Evolutionary conservation across 805 yeast genomes (phyloP), one percentile per base, ranked within the genome.

Genomic region (Teunomyces pallodes): DNA sequence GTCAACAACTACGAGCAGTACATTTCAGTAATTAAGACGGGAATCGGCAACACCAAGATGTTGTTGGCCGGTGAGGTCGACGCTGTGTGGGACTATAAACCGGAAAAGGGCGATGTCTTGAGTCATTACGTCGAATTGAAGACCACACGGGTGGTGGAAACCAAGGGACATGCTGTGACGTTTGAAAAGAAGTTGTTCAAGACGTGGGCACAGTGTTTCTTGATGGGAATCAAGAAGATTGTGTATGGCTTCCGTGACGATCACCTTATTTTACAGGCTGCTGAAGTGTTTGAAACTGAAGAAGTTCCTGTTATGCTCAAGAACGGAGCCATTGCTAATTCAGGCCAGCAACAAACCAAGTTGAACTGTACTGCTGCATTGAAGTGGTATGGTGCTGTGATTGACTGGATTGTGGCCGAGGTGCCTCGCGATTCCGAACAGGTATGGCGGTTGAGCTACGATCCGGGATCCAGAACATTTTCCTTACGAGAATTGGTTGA

Each of bases 161-260:
- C 79, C 14, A 80, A 82, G 4, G 73, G 76, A 12, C 84, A 84
- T 33, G 82, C 86, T 12, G 74, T 74, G 33, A 75, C 62, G 14
- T 90, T 92, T 61, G 97, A 92, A 61, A 77, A 75, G 46, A 90
- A 90, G 66, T 69, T 94, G 40, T 81, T 86, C 62, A 79, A 74
- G 51, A 78, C 95, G 0, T 94, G 99, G 99, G 89, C 96, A 2
- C 98, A 90, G 69, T 86, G 96, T 53, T 94, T 90, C 64, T 71
- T 94, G 17, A 74, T 89, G 40, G 99, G 99, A 3, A 79, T 94
- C 16, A 83, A 86, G n/a, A 79, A 80, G 49, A 76, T 92, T 4
- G 77, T 87, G 3, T 88, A 88, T 61, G 99, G 97, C 0, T 94
- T 87, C 66, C 77, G 97, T 55, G 95, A 90, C 62, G 86, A 86